Base-by-base conservation (phyloP, 331 rosid species). In the Quercus phellos region DNA sequence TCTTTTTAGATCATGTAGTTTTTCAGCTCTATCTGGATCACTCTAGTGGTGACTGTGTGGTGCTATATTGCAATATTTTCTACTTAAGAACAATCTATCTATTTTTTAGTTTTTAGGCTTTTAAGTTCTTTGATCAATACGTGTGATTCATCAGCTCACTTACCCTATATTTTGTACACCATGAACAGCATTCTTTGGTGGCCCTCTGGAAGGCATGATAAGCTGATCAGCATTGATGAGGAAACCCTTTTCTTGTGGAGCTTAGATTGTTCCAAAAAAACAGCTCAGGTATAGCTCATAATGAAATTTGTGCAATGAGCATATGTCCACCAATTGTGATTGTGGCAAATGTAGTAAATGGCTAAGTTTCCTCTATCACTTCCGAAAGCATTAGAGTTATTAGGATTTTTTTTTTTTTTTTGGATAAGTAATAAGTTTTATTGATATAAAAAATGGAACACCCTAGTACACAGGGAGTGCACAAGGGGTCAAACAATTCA, bases 151-250 rank as follows among this genome's bases (percentile, higher is more conserved):
- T 75, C 67, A 55, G 71, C 78, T 79, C 51, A 42, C 81, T 70
- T 61, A 61, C 76, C 79, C 6, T 66, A 43, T 66, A 32, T 26
- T 61, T 61, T 80, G 50, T 73, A 77, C 55, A 32, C 38, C 74
- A 27, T 77, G 61, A 83, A 72, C 94, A 95, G 99, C 54, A 66
- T 95, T 90, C 94, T 95, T 60, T 95, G 96, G 99, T 91, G 97
- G 94, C 96, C 99, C 78, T 87, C 94, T 79, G 97, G 93, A 81
- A 87, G 91, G 86, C 89, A 92, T 42, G 98, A 95, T 87, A 95
- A 92, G 82, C 78, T 95, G 88, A 86, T 95, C 79, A 95, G 99
- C 85, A 88, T 95, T 71, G 90, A 91, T 10, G 97, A 90, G 76
- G 98, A 92, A 88, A 92, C 81, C 78, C 78, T 95, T 67, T 85